Evolutionary conservation across 2,329 filamentous ascomycete species (phyloP).

Genomic region (Hypoxylon sp.): DNA sequence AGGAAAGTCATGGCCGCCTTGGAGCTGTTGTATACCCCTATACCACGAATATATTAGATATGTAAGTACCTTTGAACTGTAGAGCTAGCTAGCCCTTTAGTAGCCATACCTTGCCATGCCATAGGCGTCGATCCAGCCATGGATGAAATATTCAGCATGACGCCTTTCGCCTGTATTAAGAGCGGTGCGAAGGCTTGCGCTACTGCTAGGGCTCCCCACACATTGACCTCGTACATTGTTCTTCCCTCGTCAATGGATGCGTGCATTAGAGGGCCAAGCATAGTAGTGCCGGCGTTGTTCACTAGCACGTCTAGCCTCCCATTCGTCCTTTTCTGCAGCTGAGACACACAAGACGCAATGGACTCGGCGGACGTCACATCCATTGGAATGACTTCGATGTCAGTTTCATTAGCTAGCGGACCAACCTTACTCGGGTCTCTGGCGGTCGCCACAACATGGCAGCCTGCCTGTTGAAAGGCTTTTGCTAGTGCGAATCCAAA

Average conservation of each 20-base stretch:
- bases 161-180: conserved; percentile 21
- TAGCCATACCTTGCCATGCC: conserved; percentile 40
- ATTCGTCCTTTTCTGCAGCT: conserved; percentile 48
- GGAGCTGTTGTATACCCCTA: conserved; percentile 46
- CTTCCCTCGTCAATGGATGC: conserved; percentile 14
- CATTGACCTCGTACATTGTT: conserved; percentile 42
- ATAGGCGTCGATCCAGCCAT: conserved; percentile 36
- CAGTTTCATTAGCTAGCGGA: conserved; percentile 14
- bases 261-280: conserved; percentile 21
- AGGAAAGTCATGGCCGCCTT: conserved; percentile 46
- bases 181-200: conserved; percentile 49
- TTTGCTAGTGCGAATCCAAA: conserved; percentile 57
- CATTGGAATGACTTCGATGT: conserved; percentile 51
- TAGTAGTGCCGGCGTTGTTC: conserved; percentile 30
- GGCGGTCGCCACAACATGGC: conserved; percentile 58
- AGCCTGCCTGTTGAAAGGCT: conserved; percentile 54
- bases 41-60: neutral
- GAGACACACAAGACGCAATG: conserved; percentile 41
- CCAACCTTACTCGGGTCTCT: conserved; percentile 45
- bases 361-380: conserved; percentile 51
- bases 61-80: neutral
- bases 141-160: conserved; percentile 23
- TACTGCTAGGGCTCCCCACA: conserved; percentile 29
- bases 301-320: conserved; percentile 45
- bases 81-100: neutral